Base-by-base conservation (phyloP, 805 yeast genomes). In the Schwanniomyces yamadae region DNA sequence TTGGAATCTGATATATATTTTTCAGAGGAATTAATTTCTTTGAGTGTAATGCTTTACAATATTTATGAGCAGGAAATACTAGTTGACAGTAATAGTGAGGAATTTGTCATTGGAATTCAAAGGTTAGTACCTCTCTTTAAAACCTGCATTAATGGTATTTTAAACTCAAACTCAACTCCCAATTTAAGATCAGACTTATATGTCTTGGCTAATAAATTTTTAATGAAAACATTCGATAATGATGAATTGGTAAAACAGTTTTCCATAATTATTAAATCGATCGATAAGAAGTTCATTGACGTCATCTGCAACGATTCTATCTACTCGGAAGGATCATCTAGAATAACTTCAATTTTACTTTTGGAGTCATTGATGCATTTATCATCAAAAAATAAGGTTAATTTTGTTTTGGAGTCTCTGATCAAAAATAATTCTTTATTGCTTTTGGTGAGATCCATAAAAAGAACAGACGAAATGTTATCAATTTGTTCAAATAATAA, bases 111-210 rank as follows among this genome's bases (percentile, higher is more conserved):
- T n/a, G 56, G 54, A 2, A 64, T 63, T 26, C 78, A 75, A 35
- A 70, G 90, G 27, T 61, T 87, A 28, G 76, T 78, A 33, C 77
- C 86, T 2, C 57, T 90, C 26, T 85, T 90, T 62, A 76, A 78
- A 46, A 78, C 91, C 0, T 79, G 95, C 39, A 66, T 87, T 16
- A 71, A 73, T 37, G 95, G 96, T 4, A 76, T 91, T 3, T 68
- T 77, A 36, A 75, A 86, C 28, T 79, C 95, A 2, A 69, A 76
- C 25, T 71, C 95, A 0, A 77, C 89, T 0, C 69, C 84, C 4
- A 57, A 71, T 0, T 68, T 90, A 28, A 75, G 97, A 34, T 77
- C 95, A 0, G 93, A 89, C 50, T 67, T 91, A 29, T 91, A 91
- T 57, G 77, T 84, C 6, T 61, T 90, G 44, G 75, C 82, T 25